Conservation (phyloP, 768 basidiomycete species). For the Holtermanniella nyarrowii region DNA sequence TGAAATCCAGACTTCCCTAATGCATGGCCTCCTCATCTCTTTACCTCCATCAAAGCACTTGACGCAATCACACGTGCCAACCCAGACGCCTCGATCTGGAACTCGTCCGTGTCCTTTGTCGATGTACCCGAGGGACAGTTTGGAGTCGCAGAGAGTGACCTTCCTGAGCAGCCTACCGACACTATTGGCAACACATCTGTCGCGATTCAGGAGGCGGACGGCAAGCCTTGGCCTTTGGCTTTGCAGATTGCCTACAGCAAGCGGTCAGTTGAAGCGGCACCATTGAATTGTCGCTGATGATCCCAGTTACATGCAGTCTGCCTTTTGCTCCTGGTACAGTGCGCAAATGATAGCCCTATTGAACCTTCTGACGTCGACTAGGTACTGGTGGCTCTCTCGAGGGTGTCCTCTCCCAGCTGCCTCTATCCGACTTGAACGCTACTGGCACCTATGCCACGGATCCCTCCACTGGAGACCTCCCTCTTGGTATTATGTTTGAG, state of each 20-base stretch:
- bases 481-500: conserved; percentile 42
- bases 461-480: not conserved
- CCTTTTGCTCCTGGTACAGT: conserved; percentile 74
- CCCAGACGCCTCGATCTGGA: conserved; percentile 48
- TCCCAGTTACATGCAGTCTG: conserved; percentile 57
- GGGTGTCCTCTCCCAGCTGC: conserved; percentile 57
- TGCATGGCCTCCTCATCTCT: conserved; percentile 44
- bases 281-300: not conserved
- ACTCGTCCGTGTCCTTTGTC: conserved; percentile 48
- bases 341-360: conserved; percentile 20
- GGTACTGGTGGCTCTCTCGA: conserved; percentile 75
- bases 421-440: conserved; percentile 40
- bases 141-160: conserved; percentile 56
- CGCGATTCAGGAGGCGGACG: conserved; percentile 51
- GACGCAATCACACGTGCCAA: conserved; percentile 62
- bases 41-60: conserved; percentile 64
- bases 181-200: conserved; percentile 44
- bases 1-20: conserved; percentile 51
- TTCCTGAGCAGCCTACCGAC: conserved; percentile 57
- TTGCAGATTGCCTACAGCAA: conserved; percentile 69
- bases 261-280: conserved; percentile 40
- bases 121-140: conserved; percentile 73
- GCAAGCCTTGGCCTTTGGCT: conserved; percentile 41
- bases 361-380: not conserved
- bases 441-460: conserved; percentile 28